A percentile compares a stretch with the other conserved stretches of the same genome.
Conservation (phyloP, 2,329 filamentous ascomycete genomes). For the Botryotinia calthae region DNA sequence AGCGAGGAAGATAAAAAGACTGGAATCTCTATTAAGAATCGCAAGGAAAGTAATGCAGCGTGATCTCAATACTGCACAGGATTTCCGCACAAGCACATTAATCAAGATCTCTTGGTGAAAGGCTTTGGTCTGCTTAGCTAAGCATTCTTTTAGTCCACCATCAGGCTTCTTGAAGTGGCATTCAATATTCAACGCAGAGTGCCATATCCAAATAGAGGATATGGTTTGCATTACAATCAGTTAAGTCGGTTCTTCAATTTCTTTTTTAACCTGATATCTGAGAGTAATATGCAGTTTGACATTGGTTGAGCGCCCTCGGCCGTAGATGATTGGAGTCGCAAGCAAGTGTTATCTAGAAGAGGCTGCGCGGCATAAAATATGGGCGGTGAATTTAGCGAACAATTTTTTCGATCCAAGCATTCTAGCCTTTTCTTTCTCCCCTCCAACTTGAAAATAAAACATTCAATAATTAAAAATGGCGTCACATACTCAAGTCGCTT, state of each 20-base stretch:
- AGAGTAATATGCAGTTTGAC: neutral
- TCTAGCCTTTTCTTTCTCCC: conserved; percentile 18
- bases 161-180: neutral
- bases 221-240: neutral
- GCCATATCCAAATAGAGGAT: neutral
- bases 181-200: neutral
- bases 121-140: conserved; percentile 9
- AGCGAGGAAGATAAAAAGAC: neutral
- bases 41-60: neutral
- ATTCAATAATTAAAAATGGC: conserved; percentile 28
- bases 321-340: neutral
- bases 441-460: conserved; percentile 4
- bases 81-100: neutral
- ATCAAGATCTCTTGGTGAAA: neutral
- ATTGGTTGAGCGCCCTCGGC: too few species aligned
- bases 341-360: neutral
- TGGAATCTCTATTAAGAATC: neutral
- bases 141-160: neutral
- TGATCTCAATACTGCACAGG: neutral
- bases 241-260: neutral
- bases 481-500: conserved; percentile 44
- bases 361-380: conserved; percentile 3
- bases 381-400: conserved; percentile 13
- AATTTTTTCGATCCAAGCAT: conserved; percentile 11
- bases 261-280: neutral